A percentile compares a stretch with the other conserved stretches of the same genome.
Evolutionary conservation across 2,329 filamentous ascomycete species (phyloP).

Genomic region (Hysterium pulicare): DNA sequence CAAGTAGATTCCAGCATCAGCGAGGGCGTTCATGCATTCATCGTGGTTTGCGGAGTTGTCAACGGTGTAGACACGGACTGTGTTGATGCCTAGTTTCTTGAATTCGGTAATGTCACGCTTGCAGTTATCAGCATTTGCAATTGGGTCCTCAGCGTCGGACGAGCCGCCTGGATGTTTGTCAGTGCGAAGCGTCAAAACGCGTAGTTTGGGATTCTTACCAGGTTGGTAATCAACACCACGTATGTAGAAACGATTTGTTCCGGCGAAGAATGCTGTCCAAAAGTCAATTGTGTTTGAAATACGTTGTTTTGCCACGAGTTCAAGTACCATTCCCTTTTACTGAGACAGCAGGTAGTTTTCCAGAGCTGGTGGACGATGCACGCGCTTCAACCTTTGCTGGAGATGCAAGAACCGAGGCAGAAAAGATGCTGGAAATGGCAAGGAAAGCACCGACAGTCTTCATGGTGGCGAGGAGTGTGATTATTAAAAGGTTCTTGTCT

Average conservation of each 20-base stretch:
- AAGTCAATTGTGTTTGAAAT: constrained; percentile 17
- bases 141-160: constrained; percentile 65
- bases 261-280: constrained; percentile 57
- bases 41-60: constrained; percentile 83
- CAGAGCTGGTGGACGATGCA: constrained; percentile 38
- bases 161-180: constrained; percentile 58
- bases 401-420: constrained; percentile 45
- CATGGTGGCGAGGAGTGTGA: constrained; percentile 40
- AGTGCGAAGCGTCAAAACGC: too few species aligned
- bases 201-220: too few species aligned
- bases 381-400: constrained; percentile 33
- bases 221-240: constrained; percentile 65
- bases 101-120: constrained; percentile 77
- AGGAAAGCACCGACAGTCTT: constrained; percentile 49
- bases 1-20: constrained; percentile 85
- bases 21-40: constrained; percentile 77
- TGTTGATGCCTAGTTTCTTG: constrained; percentile 84
- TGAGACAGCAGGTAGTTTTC: constrained; percentile 53
- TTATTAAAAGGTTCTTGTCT: background rate
- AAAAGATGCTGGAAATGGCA: constrained; percentile 46
- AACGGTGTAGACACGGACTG: constrained; percentile 86
- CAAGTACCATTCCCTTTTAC: constrained; percentile 59
- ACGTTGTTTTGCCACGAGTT: background rate
- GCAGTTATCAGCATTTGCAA: constrained; percentile 68
- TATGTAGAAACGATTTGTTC: constrained; percentile 58